These are phyloP conservation scores for Starmerella potacharoeniae DNA, from an alignment of 805 yeast species.

Conservation along the genomic window DNA sequence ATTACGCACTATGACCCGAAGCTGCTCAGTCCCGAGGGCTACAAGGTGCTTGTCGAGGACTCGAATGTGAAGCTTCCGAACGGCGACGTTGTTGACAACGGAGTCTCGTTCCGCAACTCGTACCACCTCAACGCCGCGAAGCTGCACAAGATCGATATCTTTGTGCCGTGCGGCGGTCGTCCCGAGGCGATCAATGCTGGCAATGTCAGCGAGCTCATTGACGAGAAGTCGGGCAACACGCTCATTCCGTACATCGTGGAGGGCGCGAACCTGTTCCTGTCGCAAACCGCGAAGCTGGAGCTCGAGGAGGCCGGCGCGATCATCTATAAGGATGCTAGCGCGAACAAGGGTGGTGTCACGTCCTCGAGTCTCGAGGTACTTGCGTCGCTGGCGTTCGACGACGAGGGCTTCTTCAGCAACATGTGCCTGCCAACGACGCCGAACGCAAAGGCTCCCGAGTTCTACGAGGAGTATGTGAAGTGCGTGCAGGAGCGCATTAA, in stretches of 20 bases:
- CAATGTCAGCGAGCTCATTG: conserved; percentile 63
- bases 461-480: conserved; percentile 73
- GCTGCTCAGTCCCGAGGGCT: conserved; percentile 64
- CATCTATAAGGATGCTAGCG: conserved; percentile 89
- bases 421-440: conserved; percentile 57
- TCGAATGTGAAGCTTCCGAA: conserved; percentile 64
- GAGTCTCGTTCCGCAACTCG: conserved; percentile 79
- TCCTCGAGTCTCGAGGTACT: conserved; percentile 91
- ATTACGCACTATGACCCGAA: conserved; percentile 55
- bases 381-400: conserved; percentile 86
- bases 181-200: conserved; percentile 89
- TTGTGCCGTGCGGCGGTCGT: conserved; percentile 98
- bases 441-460: conserved; percentile 41
- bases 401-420: conserved; percentile 60
- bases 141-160: conserved; percentile 59
- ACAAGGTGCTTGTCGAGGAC: conserved; percentile 75
- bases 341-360: conserved; percentile 97
- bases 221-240: conserved; percentile 59
- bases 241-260: conserved; percentile 83
- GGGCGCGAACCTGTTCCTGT: conserved; percentile 92
- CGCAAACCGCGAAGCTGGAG: conserved; percentile 82
- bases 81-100: conserved; percentile 66
- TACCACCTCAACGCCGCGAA: conserved; percentile 70
- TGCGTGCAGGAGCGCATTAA: conserved; percentile 71
- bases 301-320: conserved; percentile 80